Evolutionary conservation across 163 green algal species (phyloP).

Genomic region (Chlorella variabilis): DNA sequence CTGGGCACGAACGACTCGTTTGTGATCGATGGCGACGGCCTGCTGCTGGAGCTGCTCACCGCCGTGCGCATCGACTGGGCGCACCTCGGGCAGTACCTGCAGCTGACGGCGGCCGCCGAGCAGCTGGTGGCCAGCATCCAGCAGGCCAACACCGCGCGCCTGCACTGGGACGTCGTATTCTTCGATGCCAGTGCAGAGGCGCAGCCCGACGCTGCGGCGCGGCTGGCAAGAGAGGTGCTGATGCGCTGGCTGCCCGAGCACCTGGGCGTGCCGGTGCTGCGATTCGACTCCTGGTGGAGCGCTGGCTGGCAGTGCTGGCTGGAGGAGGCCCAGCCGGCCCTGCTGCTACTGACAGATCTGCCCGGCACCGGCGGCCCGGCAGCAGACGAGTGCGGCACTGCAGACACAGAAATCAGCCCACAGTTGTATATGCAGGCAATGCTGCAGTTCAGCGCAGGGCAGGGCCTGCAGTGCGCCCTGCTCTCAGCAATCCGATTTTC

Average conservation of each 20-base stretch:
- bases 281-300: conserved; percentile 12
- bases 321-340: neutral
- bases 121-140: neutral
- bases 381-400: neutral
- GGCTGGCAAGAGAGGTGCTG: neutral
- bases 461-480: neutral
- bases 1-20: conserved; percentile 48
- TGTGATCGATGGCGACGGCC: conserved; percentile 46
- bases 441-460: neutral
- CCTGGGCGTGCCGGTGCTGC: conserved; percentile 10
- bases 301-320: conserved; percentile 11
- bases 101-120: conserved; percentile 11
- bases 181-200: conserved; percentile 2
- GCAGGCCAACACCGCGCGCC: neutral
- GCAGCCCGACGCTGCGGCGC: neutral
- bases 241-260: neutral
- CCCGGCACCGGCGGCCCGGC: neutral
- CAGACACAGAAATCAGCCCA: no score
- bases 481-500: no score
- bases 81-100: conserved; percentile 20
- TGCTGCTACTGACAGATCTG: conserved; percentile 38
- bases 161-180: conserved; percentile 11
- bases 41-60: conserved; percentile 37
- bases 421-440: neutral
- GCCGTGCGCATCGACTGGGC: conserved; percentile 26